phyloP scores from a whole-genome alignment of 352 stramenopile species.

The Phytophthora fragariae region DNA sequence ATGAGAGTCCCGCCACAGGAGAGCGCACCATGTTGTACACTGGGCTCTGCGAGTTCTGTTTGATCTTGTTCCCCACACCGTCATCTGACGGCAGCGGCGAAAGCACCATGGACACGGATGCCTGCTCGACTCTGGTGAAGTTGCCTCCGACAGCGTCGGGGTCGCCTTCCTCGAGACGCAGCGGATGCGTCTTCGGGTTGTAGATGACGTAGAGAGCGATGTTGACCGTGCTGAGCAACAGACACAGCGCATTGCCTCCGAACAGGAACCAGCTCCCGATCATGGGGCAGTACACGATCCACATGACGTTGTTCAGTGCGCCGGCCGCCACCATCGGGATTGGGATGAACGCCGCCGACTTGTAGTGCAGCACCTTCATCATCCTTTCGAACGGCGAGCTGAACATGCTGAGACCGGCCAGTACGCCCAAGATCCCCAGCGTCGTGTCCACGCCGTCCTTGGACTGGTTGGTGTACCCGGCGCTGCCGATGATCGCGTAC shows the following conservation, averaged over 20 bases:
- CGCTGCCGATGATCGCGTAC: constrained; percentile 34
- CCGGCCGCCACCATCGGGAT: constrained; percentile 43
- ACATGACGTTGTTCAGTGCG: constrained; percentile 45
- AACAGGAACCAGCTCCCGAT: constrained; percentile 51
- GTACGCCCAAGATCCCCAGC: constrained; percentile 41
- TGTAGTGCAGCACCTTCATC: constrained; percentile 45
- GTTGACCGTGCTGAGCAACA: background rate
- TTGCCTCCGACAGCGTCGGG: constrained; percentile 24
- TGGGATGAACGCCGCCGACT: constrained; percentile 44
- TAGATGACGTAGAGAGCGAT: constrained; percentile 37
- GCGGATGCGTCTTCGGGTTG: constrained; percentile 42
- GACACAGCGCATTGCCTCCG: background rate
- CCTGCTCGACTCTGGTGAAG: constrained; percentile 11
- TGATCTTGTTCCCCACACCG: constrained; percentile 13
- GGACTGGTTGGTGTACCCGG: constrained; percentile 42
- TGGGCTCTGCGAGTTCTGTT: constrained; percentile 7
- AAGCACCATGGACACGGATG: constrained; percentile 22
- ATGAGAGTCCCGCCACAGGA: constrained; percentile 13
- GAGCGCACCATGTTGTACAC: constrained; percentile 38
- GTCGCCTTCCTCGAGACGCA: constrained; percentile 27
- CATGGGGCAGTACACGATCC: constrained; percentile 47
- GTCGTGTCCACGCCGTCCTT: constrained; percentile 38
- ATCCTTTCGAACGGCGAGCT: constrained; percentile 46
- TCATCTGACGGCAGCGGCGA: constrained; percentile 23
- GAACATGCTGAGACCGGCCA: constrained; percentile 41